These are phyloP conservation scores for Boletus tomentosulus DNA, from an alignment of 768 basidiomycete species.

Conservation along the genomic window DNA sequence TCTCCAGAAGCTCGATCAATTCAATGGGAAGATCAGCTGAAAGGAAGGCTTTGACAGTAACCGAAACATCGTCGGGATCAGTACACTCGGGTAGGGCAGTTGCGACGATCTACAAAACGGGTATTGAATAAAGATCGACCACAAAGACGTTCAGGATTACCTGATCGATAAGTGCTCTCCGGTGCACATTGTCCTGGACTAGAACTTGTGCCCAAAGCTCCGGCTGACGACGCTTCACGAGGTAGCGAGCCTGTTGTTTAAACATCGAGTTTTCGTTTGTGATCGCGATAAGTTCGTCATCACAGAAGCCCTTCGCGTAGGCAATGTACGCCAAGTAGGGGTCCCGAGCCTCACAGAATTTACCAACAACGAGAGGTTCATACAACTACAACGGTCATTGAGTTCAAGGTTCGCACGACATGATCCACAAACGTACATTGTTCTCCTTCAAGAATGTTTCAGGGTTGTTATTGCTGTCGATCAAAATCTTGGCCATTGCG, in stretches of 20 bases:
- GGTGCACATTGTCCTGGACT: slow-evolving; percentile 81
- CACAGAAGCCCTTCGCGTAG: slow-evolving; percentile 98
- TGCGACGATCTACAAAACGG: slow-evolving; percentile 64
- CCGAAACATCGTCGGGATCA: slow-evolving; percentile 96
- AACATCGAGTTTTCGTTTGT: slow-evolving; percentile 99
- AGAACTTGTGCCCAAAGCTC: slow-evolving; percentile 98
- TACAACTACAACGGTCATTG: slow-evolving; percentile 58
- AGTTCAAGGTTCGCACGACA: background rate
- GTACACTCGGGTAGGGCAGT: slow-evolving; percentile 96
- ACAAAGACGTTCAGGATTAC: slow-evolving; percentile 34
- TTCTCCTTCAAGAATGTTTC: slow-evolving; percentile 98
- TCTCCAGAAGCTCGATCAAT: slow-evolving; percentile 95
- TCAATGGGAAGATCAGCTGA: slow-evolving; percentile 95
- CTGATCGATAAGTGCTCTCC: slow-evolving; percentile 92
- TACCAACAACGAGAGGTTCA: slow-evolving; percentile 94
- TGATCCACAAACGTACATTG: slow-evolving; percentile 56
- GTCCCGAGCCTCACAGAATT: slow-evolving; percentile 98
- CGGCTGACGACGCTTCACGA: slow-evolving; percentile 91
- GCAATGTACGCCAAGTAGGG: slow-evolving; percentile 99
- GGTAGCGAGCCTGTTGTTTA: slow-evolving; percentile 98
- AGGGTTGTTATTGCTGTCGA: slow-evolving; percentile 98
- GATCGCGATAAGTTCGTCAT: slow-evolving; percentile 93
- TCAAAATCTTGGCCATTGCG: slow-evolving; percentile 96
- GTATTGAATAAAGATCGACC: background rate
- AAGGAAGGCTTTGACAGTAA: slow-evolving; percentile 98